These are phyloP conservation scores for Neofusicoccum parvum DNA, from an alignment of 2,329 filamentous ascomycete genomes.

Conservation along the genomic window DNA sequence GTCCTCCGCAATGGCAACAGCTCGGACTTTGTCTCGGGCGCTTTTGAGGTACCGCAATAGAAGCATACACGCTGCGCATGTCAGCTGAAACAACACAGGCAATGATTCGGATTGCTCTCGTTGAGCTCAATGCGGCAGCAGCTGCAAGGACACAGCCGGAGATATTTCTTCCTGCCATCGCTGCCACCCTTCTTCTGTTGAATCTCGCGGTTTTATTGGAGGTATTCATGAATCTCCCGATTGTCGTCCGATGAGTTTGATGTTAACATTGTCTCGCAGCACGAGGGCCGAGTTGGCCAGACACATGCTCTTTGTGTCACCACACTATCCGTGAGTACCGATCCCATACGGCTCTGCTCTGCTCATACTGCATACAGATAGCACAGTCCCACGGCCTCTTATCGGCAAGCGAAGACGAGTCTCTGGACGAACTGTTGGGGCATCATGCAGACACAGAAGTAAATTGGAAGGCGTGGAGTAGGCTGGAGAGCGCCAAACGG, in stretches of 20 bases:
- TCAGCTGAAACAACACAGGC: neutral
- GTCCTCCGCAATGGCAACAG: slow-evolving; percentile 56
- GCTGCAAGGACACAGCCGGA: neutral
- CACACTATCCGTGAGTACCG: neutral
- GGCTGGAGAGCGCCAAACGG: slow-evolving; percentile 55
- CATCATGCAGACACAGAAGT: slow-evolving; percentile 7
- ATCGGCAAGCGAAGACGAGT: neutral
- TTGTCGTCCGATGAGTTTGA: no score
- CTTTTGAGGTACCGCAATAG: neutral
- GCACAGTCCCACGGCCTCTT: neutral
- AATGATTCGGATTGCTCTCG: neutral
- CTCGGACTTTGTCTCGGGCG: slow-evolving; percentile 50
- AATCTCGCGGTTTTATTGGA: neutral
- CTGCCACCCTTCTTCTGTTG: neutral
- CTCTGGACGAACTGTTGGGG: neutral
- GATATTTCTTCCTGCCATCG: neutral
- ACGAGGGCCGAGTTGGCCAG: neutral
- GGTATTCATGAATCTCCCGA: neutral
- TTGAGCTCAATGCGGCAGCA: neutral
- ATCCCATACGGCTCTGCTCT: neutral
- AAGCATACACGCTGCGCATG: neutral
- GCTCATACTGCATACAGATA: neutral
- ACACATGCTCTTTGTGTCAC: neutral
- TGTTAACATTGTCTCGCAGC: no score
- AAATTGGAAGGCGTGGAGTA: slow-evolving; percentile 56